A percentile compares a stretch with the other conserved stretches of the same genome.
Evolutionary conservation across 202 grass and related monocot species (phyloP).

Genomic region (Brachypodium distachyon): DNA sequence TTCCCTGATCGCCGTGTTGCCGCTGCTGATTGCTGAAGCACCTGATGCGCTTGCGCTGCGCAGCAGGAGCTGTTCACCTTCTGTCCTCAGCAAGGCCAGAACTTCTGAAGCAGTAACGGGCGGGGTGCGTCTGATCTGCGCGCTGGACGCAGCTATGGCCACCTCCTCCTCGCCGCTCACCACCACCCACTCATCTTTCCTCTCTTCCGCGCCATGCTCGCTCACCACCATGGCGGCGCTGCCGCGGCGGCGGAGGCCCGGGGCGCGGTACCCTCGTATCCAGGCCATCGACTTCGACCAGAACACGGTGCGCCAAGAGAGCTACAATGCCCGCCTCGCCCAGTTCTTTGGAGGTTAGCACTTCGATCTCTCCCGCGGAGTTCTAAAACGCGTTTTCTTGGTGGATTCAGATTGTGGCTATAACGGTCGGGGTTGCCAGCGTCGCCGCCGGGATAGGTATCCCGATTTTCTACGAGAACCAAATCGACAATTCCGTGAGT

Average conservation of each 20-base stretch:
- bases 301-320: slow-evolving; percentile 56
- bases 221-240: slow-evolving; percentile 1
- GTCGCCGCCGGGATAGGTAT: slow-evolving; percentile 80
- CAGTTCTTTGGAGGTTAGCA: neutral
- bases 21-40: neutral
- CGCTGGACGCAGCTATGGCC: slow-evolving; percentile 25
- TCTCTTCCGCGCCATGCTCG: slow-evolving; percentile 24
- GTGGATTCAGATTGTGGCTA: slow-evolving; percentile 57
- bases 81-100: too few species aligned
- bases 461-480: slow-evolving; percentile 88
- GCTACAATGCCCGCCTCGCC: neutral
- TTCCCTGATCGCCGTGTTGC: neutral
- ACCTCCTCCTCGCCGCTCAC: slow-evolving; percentile 25
- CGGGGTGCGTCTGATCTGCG: too few species aligned
- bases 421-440: slow-evolving; percentile 81
- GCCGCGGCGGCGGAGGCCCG: slow-evolving; percentile 6
- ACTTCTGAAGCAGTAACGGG: neutral
- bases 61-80: neutral
- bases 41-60: neutral
- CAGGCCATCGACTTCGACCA: slow-evolving; percentile 80
- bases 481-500: slow-evolving; percentile 90
- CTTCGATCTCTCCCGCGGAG: neutral
- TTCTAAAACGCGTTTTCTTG: neutral
- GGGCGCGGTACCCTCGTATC: slow-evolving; percentile 44
- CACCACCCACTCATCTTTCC: slow-evolving; percentile 37